Conservation (phyloP, 306 rosid species). For the Trifolium dubium region DNA sequence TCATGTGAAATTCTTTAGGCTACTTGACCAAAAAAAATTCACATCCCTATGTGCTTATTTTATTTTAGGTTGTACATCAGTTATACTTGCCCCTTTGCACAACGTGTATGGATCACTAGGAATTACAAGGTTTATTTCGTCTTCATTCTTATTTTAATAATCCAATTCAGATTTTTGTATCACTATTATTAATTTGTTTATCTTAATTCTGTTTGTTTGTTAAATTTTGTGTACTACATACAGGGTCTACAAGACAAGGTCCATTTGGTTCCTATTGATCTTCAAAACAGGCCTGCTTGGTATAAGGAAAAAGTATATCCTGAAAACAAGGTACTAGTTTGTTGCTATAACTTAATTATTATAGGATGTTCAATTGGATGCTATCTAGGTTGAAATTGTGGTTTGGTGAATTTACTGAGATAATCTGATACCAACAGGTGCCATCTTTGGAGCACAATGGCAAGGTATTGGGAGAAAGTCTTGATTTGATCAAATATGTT, state of each 20-base stretch:
- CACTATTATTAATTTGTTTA: too few relatives aligned
- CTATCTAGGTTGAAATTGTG: background rate
- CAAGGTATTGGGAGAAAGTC: conserved; percentile 81
- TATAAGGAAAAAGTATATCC: conserved; percentile 87
- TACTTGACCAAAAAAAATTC: too few relatives aligned
- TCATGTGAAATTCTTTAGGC: too few relatives aligned
- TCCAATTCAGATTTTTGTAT: too few relatives aligned
- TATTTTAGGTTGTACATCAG: conserved; percentile 54
- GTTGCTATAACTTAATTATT: background rate
- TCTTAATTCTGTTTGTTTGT: too few relatives aligned
- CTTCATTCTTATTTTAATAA: too few relatives aligned
- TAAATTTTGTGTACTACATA: background rate
- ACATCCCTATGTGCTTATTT: background rate
- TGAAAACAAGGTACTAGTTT: conserved; percentile 58
- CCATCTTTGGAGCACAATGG: conserved; percentile 92
- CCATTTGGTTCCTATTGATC: conserved; percentile 67
- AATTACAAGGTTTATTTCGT: conserved; percentile 58
- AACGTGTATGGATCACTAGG: conserved; percentile 76
- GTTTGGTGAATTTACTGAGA: background rate
- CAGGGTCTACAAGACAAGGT: conserved; percentile 79
- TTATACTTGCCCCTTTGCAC: conserved; percentile 67
- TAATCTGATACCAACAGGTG: conserved; percentile 50
- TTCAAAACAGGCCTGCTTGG: conserved; percentile 80
- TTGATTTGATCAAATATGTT: conserved; percentile 79
- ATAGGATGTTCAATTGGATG: background rate